These are phyloP conservation scores for Amylostereum areolatum DNA, from an alignment of 1,284 basidiomycete genomes.

Conservation along the genomic window DNA sequence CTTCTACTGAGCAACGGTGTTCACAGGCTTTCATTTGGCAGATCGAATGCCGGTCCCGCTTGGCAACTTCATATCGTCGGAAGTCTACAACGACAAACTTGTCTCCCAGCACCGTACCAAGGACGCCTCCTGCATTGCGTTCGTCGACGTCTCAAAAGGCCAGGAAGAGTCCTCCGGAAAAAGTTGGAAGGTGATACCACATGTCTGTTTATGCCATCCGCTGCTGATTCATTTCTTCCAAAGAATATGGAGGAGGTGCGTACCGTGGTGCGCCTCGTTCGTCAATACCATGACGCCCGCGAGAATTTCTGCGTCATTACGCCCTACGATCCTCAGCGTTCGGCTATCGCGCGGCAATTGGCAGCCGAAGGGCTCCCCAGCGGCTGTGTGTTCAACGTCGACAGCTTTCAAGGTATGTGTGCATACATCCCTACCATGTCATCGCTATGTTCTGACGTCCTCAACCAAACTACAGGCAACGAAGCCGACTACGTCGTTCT, in stretches of 20 bases:
- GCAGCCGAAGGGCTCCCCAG: constrained; percentile 39
- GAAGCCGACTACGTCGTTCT: constrained; percentile 53
- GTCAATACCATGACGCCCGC: constrained; percentile 30
- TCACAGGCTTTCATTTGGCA: constrained; percentile 16
- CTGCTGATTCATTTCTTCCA: not conserved
- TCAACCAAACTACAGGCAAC: constrained; percentile 24
- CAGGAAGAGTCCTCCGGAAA: constrained; percentile 30
- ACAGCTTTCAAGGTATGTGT: constrained; percentile 59
- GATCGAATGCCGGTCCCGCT: constrained; percentile 76
- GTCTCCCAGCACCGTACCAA: constrained; percentile 29
- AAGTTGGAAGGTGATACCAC: constrained; percentile 37
- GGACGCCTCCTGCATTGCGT: constrained; percentile 27
- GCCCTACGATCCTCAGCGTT: constrained; percentile 64
- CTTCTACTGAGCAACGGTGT: too few relatives aligned
- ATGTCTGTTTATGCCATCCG: not conserved
- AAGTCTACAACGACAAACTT: constrained; percentile 50
- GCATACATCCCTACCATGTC: too few relatives aligned
- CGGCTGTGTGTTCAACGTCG: constrained; percentile 59
- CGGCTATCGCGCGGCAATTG: constrained; percentile 42
- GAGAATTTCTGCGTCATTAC: constrained; percentile 58
- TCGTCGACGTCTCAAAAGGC: constrained; percentile 39
- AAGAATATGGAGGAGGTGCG: constrained; percentile 21
- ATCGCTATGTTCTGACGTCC: not conserved
- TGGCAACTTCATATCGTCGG: constrained; percentile 62
- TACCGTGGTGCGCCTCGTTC: constrained; percentile 17